Evolutionary conservation across 2,329 filamentous ascomycete species (phyloP).

Genomic region (Cladorrhinum sp.): DNA sequence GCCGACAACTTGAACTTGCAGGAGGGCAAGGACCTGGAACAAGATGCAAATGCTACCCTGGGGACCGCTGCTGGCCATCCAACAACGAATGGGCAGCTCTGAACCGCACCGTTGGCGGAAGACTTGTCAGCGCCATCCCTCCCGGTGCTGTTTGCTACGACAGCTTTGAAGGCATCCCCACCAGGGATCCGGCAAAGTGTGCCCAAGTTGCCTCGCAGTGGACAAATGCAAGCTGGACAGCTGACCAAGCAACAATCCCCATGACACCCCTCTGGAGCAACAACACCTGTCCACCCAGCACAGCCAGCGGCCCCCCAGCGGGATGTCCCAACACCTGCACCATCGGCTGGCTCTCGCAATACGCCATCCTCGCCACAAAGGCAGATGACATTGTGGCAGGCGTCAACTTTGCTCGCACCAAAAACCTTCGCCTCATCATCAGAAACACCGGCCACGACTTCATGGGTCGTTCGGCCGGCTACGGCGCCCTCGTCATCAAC

Average conservation of each 20-base stretch:
- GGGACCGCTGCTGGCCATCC: constrained; percentile 53
- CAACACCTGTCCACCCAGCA: neutral
- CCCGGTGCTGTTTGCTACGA: constrained; percentile 51
- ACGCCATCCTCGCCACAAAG: neutral
- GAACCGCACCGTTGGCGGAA: constrained; percentile 51
- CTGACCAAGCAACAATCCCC: neutral
- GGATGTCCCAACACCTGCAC: neutral
- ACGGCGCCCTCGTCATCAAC: constrained; percentile 31
- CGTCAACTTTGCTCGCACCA: neutral
- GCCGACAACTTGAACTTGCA: neutral
- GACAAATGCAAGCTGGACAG: neutral
- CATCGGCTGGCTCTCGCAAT: neutral
- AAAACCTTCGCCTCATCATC: neutral
- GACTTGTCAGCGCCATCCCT: constrained; percentile 50
- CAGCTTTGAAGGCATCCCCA: constrained; percentile 40
- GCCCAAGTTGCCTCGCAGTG: neutral
- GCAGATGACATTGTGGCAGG: neutral
- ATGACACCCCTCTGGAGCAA: neutral
- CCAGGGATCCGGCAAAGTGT: constrained; percentile 27
- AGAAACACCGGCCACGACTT: neutral
- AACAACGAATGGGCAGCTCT: constrained; percentile 44
- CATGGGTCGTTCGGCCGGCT: constrained; percentile 26
- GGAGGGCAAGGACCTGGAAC: neutral
- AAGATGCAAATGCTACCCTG: constrained; percentile 34
- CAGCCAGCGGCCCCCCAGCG: too few species aligned